phyloP scores from a whole-genome alignment of 768 basidiomycete genomes.

The Amanita thiersii region DNA sequence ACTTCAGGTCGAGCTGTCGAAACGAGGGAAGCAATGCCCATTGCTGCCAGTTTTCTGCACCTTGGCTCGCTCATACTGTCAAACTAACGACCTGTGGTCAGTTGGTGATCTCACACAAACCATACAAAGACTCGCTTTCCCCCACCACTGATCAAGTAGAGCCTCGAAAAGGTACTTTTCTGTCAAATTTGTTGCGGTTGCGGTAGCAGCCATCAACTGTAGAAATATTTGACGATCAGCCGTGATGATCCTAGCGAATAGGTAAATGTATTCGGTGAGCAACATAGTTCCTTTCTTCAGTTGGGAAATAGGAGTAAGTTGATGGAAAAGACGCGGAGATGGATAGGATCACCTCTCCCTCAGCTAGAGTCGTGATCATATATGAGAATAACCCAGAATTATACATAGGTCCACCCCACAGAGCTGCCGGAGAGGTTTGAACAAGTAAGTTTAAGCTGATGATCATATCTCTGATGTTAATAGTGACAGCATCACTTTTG shows the following conservation, averaged over 20 bases:
- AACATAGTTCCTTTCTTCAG: slow-evolving; percentile 32
- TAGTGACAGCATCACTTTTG: slow-evolving; percentile 33
- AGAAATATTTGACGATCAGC: slow-evolving; percentile 60
- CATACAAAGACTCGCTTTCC: slow-evolving; percentile 44
- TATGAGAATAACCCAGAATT: slow-evolving; percentile 63
- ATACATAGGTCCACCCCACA: slow-evolving; percentile 74
- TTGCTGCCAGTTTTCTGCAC: slow-evolving; percentile 75
- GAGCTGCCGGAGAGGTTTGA: slow-evolving; percentile 50
- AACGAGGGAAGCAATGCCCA: slow-evolving; percentile 73
- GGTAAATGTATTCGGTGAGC: slow-evolving; percentile 62
- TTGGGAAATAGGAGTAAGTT: slow-evolving; percentile 8
- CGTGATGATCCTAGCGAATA: slow-evolving; percentile 69
- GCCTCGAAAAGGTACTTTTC: slow-evolving; percentile 55
- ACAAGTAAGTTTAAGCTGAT: slow-evolving; percentile 49
- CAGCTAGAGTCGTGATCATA: slow-evolving; percentile 49
- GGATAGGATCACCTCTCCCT: slow-evolving; percentile 50
- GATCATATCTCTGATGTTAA: slow-evolving; percentile 61
- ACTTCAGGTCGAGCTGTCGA: slow-evolving; percentile 70
- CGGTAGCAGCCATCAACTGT: slow-evolving; percentile 60
- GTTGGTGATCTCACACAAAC: background rate
- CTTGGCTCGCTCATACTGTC: slow-evolving; percentile 86
- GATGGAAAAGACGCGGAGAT: background rate
- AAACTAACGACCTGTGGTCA: slow-evolving; percentile 40
- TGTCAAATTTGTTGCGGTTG: slow-evolving; percentile 32
- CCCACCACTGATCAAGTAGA: slow-evolving; percentile 78